Evolutionary conservation across 129 eudicot species (phyloP).

Genomic region (Mikania micrantha): DNA sequence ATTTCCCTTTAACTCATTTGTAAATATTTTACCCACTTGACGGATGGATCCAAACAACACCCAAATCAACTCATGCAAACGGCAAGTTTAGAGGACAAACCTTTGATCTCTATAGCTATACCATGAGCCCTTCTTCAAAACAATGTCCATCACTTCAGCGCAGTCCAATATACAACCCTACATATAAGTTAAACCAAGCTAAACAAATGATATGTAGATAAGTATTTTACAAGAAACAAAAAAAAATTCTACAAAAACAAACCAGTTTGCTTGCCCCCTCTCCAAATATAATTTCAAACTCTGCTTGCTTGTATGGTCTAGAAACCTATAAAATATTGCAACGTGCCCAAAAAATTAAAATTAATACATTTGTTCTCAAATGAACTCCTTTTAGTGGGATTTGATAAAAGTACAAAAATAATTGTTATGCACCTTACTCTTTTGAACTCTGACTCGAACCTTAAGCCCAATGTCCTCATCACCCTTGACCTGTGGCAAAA

Average conservation of each 20-base stretch:
- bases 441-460: conserved; percentile 98
- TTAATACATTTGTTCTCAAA: not conserved
- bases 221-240: not conserved
- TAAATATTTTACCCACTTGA: not conserved
- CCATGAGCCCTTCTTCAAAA: conserved; percentile 87
- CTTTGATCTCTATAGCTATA: conserved; percentile 89
- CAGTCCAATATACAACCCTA: conserved; percentile 97
- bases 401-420: not conserved
- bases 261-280: conserved; percentile 95
- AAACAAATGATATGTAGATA: not conserved
- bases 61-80: not conserved
- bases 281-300: conserved; percentile 91
- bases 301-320: conserved; percentile 99
- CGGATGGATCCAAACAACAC: not conserved
- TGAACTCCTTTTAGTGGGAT: not conserved
- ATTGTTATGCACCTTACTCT: conserved; percentile 75
- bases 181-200: conserved; percentile 16
- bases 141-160: conserved; percentile 87
- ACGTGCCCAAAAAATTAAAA: not conserved
- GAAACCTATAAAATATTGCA: conserved; percentile 55
- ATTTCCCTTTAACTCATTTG: not conserved
- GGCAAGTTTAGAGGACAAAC: conserved; percentile 27
- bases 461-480: conserved; percentile 93
- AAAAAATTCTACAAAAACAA: conserved; percentile 11
- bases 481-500: conserved; percentile 63